These are phyloP conservation scores for Suillus lakei DNA, from an alignment of 768 basidiomycete genomes.

Conservation along the genomic window DNA sequence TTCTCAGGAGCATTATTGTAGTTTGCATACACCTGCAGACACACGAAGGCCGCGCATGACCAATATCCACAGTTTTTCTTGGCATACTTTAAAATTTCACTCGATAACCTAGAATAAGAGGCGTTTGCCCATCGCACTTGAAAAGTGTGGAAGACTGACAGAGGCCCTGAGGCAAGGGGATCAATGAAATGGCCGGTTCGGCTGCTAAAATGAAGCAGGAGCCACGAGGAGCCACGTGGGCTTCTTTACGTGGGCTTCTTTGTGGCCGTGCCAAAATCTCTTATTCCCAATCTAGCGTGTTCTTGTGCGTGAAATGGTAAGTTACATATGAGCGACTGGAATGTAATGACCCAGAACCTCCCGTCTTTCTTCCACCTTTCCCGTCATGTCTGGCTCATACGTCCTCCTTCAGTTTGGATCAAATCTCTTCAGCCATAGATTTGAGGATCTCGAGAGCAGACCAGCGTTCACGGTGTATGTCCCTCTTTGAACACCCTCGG, in stretches of 20 bases:
- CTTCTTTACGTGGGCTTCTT: constrained; percentile 34
- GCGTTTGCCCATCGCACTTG: constrained; percentile 8
- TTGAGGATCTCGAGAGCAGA: constrained; percentile 66
- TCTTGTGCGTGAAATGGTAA: constrained; percentile 46
- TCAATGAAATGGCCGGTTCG: constrained; percentile 2
- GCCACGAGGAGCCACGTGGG: constrained; percentile 41
- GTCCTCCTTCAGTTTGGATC: constrained; percentile 68
- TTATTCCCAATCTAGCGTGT: constrained; percentile 44
- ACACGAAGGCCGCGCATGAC: constrained; percentile 16
- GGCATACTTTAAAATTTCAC: constrained; percentile 3
- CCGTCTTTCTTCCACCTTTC: constrained; percentile 23
- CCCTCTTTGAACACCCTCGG: background rate
- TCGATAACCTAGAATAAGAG: constrained; percentile 4
- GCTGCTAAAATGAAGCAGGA: constrained; percentile 17
- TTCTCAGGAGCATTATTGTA: constrained; percentile 4
- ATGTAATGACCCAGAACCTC: constrained; percentile 20
- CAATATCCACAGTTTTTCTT: background rate
- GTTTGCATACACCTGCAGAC: constrained; percentile 7
- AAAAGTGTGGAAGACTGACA: constrained; percentile 1
- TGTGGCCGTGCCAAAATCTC: constrained; percentile 36
- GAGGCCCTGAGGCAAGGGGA: constrained; percentile 3
- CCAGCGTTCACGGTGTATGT: constrained; percentile 74
- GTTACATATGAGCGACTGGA: constrained; percentile 11
- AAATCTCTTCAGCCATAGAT: constrained; percentile 63
- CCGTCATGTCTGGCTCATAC: constrained; percentile 44